Evolutionary conservation across 441 rosid genomes (phyloP), one percentile per base, ranked within the genome.

Genomic region (Populus hybrid): DNA sequence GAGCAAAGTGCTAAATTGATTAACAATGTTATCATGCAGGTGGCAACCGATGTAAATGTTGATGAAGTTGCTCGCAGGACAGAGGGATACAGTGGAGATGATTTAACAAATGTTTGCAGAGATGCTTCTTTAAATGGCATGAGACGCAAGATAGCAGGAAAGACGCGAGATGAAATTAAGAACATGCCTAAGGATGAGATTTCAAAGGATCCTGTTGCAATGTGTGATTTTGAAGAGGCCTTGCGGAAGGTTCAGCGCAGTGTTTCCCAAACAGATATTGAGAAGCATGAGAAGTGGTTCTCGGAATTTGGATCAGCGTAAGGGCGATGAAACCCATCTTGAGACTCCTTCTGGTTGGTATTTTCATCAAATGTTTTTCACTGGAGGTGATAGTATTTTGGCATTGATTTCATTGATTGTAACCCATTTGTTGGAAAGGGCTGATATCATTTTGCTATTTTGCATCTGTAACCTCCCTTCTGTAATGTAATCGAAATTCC

Each of bases 161-260:
- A 96, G 88, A 96, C 99, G 0, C 84, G 99, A 20, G 99, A 96
- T 33, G 99, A 96, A 90, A 96, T 96, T 23, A 96, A 94, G 90
- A 96, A 92, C 87, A 96, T 96, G 99, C 69, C 98, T 56, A 93
- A 96, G 87, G 99, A 94, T 45, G 98, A 96, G 76, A 96, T 96
- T 42, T 96, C 99, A 2, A 94, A 94, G 45, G 99, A 96, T 80
- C 99, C 99, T 0, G 93, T 96, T 4, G 99, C 97, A 0, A 96
- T 92, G 99, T 94, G 99, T 38, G 99, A 96, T 88, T 96, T 96
- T 70, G 98, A 96, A 76, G 99, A 97, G 83, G 99, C 99, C 16
- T 79, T 97, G 64, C 85, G 76, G 77, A 97, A 97, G 89, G 99
- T 97, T 73, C 99, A 97, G 64, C 86, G 94, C 36, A 94, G 98